Percentiles rank a stretch among this genome's conserved stretches.
Evolutionary conservation across 306 rosid species (phyloP).

Genomic region (Prosopis cineraria): DNA sequence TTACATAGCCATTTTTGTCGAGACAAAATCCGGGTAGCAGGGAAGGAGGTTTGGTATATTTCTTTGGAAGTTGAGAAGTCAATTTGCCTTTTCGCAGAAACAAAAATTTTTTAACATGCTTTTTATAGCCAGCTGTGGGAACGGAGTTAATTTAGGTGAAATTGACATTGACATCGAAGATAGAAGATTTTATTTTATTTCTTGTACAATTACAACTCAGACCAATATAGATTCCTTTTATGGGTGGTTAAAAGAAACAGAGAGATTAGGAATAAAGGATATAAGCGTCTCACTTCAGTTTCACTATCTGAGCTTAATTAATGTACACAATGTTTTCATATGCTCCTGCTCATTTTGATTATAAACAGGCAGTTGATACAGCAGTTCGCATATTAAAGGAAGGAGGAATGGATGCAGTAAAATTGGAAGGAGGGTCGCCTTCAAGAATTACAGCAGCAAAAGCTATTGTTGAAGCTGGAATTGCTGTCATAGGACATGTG

Average conservation of each 20-base stretch:
- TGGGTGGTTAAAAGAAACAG: neutral
- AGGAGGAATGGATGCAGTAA: slow-evolving; percentile 90
- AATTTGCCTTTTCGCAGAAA: neutral
- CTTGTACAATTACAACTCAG: neutral
- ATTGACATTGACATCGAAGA: neutral
- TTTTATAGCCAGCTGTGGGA: neutral
- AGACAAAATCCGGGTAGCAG: slow-evolving; percentile 4
- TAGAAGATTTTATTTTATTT: neutral
- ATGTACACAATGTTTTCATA: slow-evolving; percentile 27
- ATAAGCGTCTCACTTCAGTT: slow-evolving; percentile 18
- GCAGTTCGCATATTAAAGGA: slow-evolving; percentile 83
- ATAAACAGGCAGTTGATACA: slow-evolving; percentile 78
- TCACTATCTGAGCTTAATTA: neutral
- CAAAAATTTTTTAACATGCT: neutral
- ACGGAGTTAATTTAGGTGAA: neutral
- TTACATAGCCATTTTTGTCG: neutral
- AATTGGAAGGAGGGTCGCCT: slow-evolving; percentile 86
- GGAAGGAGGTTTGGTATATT: neutral
- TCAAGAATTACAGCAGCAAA: slow-evolving; percentile 80
- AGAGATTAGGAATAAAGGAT: neutral
- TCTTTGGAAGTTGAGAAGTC: neutral
- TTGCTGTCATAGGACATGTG: slow-evolving; percentile 92
- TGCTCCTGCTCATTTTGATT: slow-evolving; percentile 25
- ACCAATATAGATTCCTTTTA: neutral
- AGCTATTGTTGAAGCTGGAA: slow-evolving; percentile 88